Percentiles rank a stretch among this genome's conserved stretches.
Conservation (phyloP, 2,329 filamentous ascomycete species). For the Alternaria solani region DNA sequence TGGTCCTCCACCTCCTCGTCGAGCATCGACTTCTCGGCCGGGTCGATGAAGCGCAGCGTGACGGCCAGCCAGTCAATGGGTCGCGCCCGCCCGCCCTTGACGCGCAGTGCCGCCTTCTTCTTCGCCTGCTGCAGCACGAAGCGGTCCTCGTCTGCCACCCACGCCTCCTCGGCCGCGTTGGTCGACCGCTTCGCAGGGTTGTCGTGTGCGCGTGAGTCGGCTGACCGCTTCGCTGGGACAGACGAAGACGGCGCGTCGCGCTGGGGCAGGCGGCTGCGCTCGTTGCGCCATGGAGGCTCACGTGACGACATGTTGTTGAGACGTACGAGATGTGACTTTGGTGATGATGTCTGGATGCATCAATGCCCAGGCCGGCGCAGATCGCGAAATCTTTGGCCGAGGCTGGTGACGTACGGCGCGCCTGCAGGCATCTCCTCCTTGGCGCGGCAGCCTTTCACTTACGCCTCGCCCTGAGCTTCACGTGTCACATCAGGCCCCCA, state of each 20-base stretch:
- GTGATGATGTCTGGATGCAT: slow-evolving; percentile 1
- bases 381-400: slow-evolving; percentile 25
- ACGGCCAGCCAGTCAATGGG: slow-evolving; percentile 95
- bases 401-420: slow-evolving; percentile 31
- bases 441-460: slow-evolving; percentile 23
- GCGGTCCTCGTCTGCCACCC: slow-evolving; percentile 92
- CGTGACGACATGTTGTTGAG: slow-evolving; percentile 38
- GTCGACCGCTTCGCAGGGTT: slow-evolving; percentile 52
- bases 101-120: slow-evolving; percentile 95
- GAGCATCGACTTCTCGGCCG: slow-evolving; percentile 73
- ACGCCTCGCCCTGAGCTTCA: background rate
- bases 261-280: slow-evolving; percentile 29
- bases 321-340: background rate
- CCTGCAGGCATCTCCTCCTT: slow-evolving; percentile 16
- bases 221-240: slow-evolving; percentile 54
- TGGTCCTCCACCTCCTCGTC: slow-evolving; percentile 85
- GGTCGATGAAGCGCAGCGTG: slow-evolving; percentile 86
- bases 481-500: background rate
- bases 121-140: slow-evolving; percentile 97
- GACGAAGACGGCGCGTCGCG: slow-evolving; percentile 37
- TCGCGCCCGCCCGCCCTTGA: slow-evolving; percentile 87
- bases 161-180: slow-evolving; percentile 63
- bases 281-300: slow-evolving; percentile 46
- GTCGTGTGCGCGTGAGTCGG: slow-evolving; percentile 53
- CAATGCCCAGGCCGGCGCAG: background rate